Base-by-base conservation (phyloP, 176 grass and related monocot species). In the Zea luxurians region DNA sequence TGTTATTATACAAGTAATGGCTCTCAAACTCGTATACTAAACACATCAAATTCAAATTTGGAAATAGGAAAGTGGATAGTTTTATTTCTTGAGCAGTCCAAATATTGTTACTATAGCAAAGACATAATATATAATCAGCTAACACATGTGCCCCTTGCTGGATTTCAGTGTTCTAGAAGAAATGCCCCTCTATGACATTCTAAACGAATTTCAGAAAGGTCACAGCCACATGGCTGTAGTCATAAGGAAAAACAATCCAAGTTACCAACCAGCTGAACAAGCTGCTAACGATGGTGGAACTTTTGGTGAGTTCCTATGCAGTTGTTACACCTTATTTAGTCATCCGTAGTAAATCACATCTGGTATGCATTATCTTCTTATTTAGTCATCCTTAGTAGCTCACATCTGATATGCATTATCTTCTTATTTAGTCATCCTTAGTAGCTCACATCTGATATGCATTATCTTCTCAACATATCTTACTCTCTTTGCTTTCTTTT, bases 211-310 rank as follows among this genome's bases (percentile, higher is more conserved):
- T 75, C 96, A 98, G 82, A 95, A 98, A 86, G 96, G 96, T 27
- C 96, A 98, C 52, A 98, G 96, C 81, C 96, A 98, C 81, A 95
- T 95, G 92, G 88, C 96, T n/a, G 92, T 95, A 3, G 96, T 99
- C 48, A 77, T 91, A 73, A 95, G 76, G 70, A 92, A 90, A 79
- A 70, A 67, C 41, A 66, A 11, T 15, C 46, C 34, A 6, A 66
- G 9, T 73, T 73, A 62, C 59, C 59, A 3, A 52, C 21, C 46
- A 7, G 61, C 67, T 58, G 75, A 86, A 46, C 77, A 76, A 15
- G 48, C 68, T 36, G 70, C 42, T 59, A 86, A 59, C 54, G 64
- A 93, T 53, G 88, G 69, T 45, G 78, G 61, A 91, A 58, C 77
- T 80, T 13, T 58, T 50, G 72, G 71, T 87, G 73, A 79, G 74